Conservation (phyloP, 768 basidiomycete genomes). For the Hygrocybe punicea region DNA sequence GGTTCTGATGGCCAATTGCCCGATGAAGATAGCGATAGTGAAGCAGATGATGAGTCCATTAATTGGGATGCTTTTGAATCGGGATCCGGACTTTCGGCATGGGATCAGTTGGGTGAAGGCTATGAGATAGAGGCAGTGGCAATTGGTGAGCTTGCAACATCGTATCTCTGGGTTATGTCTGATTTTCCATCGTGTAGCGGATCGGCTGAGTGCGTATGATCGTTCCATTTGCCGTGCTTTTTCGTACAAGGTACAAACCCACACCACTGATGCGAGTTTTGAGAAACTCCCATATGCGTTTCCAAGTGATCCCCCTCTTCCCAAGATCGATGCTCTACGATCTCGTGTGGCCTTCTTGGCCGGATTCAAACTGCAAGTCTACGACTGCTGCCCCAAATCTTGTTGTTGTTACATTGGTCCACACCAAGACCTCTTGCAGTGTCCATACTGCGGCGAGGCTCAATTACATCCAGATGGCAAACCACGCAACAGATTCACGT, state of each 20-base stretch:
- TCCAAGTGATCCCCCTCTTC: constrained; percentile 12
- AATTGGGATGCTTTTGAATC: neutral
- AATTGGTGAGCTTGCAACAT: constrained; percentile 17
- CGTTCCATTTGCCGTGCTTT: constrained; percentile 25
- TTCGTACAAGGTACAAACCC: constrained; percentile 27
- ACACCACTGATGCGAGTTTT: constrained; percentile 25
- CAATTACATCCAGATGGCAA: constrained; percentile 18
- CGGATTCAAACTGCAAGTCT: constrained; percentile 28
- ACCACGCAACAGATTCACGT: constrained; percentile 15
- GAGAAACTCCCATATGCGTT: constrained; percentile 21
- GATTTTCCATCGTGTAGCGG: constrained; percentile 3
- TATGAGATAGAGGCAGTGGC: constrained; percentile 14
- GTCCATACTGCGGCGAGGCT: constrained; percentile 35
- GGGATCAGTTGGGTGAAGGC: constrained; percentile 13
- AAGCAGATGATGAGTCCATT: neutral
- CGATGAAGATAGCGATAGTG: neutral
- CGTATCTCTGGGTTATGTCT: neutral
- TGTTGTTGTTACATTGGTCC: constrained; percentile 30
- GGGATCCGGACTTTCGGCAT: constrained; percentile 3
- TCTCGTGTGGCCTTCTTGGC: constrained; percentile 28
- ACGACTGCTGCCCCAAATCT: constrained; percentile 42
- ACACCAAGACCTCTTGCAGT: constrained; percentile 22
- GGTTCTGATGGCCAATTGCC: neutral
- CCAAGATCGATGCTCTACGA: constrained; percentile 14
- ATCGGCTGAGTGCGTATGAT: constrained; percentile 22